These are phyloP conservation scores for Corymbia maculata DNA, from an alignment of 345 rosid species.

Conservation along the genomic window DNA sequence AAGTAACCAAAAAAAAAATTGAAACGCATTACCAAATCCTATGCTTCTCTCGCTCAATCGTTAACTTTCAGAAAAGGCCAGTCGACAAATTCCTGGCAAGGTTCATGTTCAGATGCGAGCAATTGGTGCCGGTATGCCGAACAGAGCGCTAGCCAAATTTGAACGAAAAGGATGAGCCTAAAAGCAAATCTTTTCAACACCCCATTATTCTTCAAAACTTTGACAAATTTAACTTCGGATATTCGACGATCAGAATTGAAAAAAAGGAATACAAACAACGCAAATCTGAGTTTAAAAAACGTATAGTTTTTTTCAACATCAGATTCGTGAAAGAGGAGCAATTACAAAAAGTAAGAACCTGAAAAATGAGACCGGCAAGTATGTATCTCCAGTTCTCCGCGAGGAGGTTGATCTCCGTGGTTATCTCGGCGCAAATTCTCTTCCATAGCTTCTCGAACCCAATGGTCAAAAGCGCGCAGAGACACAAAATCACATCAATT, in stretches of 20 bases:
- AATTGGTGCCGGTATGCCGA: not conserved
- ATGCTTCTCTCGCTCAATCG: not conserved
- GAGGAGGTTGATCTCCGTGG: constrained; percentile 76
- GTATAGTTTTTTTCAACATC: not conserved
- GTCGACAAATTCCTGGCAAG: not conserved
- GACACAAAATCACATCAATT: not conserved
- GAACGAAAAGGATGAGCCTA: not conserved
- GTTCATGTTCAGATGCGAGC: not conserved
- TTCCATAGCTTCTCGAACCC: constrained; percentile 71
- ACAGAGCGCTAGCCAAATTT: not conserved
- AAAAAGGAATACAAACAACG: not conserved
- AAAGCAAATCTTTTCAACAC: not conserved
- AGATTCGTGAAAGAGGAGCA: not conserved
- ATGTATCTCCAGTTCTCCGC: constrained; percentile 83
- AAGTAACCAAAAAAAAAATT: constrained; percentile 7
- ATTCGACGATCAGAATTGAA: not conserved
- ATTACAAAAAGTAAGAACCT: constrained; percentile 34
- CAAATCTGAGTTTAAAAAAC: not conserved
- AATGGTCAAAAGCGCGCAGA: constrained; percentile 6
- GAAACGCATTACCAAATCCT: constrained; percentile 25
- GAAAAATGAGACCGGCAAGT: constrained; percentile 79
- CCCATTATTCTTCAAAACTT: not conserved
- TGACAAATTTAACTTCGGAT: not conserved
- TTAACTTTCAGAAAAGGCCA: not conserved
- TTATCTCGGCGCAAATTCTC: constrained; percentile 74